Evolutionary conservation across 2,329 filamentous ascomycete genomes (phyloP).

Genomic region (Colletotrichum higginsianum): DNA sequence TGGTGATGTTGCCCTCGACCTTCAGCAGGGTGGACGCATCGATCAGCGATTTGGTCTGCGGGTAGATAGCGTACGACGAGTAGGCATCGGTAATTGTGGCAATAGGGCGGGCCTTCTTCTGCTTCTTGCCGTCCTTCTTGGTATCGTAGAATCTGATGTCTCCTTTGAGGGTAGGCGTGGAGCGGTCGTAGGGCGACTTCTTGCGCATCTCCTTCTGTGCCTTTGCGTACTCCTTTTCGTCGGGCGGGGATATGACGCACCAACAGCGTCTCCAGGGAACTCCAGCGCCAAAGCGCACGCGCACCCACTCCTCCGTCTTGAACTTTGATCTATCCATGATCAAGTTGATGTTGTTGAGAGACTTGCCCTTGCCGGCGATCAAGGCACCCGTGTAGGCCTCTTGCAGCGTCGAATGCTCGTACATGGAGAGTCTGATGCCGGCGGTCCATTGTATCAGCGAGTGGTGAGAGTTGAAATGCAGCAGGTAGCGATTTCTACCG

Average conservation of each 20-base stretch:
- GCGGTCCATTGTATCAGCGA: constrained; percentile 97
- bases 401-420: constrained; percentile 91
- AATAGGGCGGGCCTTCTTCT: constrained; percentile 91
- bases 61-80: constrained; percentile 95
- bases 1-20: constrained; percentile 90
- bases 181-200: constrained; percentile 85
- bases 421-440: constrained; percentile 93
- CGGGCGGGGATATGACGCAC: constrained; percentile 93
- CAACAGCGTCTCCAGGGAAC: constrained; percentile 97
- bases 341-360: constrained; percentile 88
- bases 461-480: constrained; percentile 96
- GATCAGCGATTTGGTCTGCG: constrained; percentile 92
- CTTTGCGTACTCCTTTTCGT: constrained; percentile 92
- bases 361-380: constrained; percentile 93
- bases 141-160: constrained; percentile 96
- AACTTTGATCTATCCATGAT: constrained; percentile 88
- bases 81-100: constrained; percentile 93
- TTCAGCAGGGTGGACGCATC: constrained; percentile 96
- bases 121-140: constrained; percentile 81
- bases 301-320: constrained; percentile 91
- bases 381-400: constrained; percentile 97
- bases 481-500: constrained; percentile 92
- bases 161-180: constrained; percentile 80
- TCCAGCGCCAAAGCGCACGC: constrained; percentile 94
- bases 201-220: constrained; percentile 87